phyloP scores from a whole-genome alignment of 108 stramenopile genomes.

The Discostella stelligeroides region DNA sequence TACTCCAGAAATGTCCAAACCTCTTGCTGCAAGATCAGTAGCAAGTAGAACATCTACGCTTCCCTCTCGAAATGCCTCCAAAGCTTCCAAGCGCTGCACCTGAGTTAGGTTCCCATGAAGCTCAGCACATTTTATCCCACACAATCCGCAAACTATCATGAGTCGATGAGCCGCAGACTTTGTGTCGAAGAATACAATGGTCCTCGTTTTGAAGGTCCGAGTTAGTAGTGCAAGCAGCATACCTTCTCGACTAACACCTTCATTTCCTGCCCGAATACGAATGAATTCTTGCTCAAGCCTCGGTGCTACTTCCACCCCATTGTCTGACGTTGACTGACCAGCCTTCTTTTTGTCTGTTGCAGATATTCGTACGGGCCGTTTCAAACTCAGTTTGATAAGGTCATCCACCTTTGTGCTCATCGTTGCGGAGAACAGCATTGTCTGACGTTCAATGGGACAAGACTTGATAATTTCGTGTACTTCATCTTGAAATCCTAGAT shows the following conservation, averaged over 20 bases:
- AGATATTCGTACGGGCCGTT: conserved; percentile 90
- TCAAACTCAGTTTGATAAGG: conserved; percentile 86
- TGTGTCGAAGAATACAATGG: conserved; percentile 96
- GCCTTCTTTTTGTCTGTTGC: conserved; percentile 57
- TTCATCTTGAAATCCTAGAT: conserved; percentile 97
- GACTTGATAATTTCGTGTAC: conserved; percentile 91
- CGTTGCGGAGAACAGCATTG: conserved; percentile 98
- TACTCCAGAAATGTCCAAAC: conserved; percentile 90
- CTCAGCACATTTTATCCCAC: conserved; percentile 86
- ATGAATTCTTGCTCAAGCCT: conserved; percentile 98
- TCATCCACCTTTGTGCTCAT: conserved; percentile 96
- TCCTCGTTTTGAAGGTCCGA: conserved; percentile 80
- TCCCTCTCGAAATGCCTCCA: conserved; percentile 90
- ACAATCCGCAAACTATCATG: conserved; percentile 85
- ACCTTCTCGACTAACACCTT: conserved; percentile 88
- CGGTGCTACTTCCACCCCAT: conserved; percentile 83
- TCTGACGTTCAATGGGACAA: conserved; percentile 88
- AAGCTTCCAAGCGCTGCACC: conserved; percentile 84
- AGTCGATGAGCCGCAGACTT: conserved; percentile 91
- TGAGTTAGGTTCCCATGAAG: conserved; percentile 96
- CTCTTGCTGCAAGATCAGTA: conserved; percentile 98
- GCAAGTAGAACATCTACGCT: conserved; percentile 92
- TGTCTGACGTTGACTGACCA: conserved; percentile 20
- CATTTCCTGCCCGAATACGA: conserved; percentile 79
- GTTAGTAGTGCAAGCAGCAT: conserved; percentile 89